Evolutionary conservation across 179 eudicot genomes (phyloP), one percentile per base, ranked within the genome.

Genomic region (Silene vulgaris): DNA sequence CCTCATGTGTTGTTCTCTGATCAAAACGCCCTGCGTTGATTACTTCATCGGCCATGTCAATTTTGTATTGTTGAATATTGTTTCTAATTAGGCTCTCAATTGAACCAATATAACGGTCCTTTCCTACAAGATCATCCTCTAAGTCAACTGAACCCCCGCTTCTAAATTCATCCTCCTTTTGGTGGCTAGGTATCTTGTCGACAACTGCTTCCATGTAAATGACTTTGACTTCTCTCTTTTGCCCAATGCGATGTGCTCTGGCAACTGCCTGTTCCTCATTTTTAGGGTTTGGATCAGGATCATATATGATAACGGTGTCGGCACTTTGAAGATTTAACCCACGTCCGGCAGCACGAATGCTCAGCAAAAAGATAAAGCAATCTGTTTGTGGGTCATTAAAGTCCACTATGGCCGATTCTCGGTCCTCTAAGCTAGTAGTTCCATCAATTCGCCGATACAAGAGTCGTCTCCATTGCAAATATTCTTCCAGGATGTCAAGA

Each of bases 261-360:
- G 99, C 99, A 80, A 96, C 99, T n/a, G 99, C 99, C 83, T 96
- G 99, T 65, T 96, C 99, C 87, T 96, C 99, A 69, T 96, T 96
- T 79, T 96, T 93, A 2, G 99, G 99, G 87, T 96, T 96, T 35
- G 99, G 97, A 87, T 96, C 99, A 62, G 99, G 99, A 84, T 95
- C 99, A 84, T 95, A 95, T 66, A 95, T 95, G 78, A 95, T 79
- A 17, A 95, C 99, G 0, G 99, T 95, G 80, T 95, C 99, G 37
- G 99, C 99, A 76, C 93, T 69, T 80, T 95, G 99, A 80, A 95
- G 97, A 85, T 95, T 95, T 56, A 95, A 82, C 35, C 99, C 99
- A 43, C 97, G 87, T 13, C 99, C 99, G 75, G 99, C 99, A 52
- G 99, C 99, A 75, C 97, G 97, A 65, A 95, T 95, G 77, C 99